phyloP scores from a whole-genome alignment of 148 eudicot species.

The Nepenthes mirabilis region DNA sequence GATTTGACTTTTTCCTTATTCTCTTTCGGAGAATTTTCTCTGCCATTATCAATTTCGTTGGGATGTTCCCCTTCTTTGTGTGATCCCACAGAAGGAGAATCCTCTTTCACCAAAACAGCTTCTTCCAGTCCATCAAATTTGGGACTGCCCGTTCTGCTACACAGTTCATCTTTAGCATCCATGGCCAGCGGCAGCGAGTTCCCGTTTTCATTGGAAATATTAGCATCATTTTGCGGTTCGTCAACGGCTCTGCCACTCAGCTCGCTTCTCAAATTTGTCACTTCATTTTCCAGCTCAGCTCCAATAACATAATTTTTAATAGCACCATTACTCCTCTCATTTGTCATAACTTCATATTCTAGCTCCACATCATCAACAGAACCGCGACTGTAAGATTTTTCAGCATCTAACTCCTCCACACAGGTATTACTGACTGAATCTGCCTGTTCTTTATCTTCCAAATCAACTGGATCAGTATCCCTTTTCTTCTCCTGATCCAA shows the following conservation, averaged over 20 bases:
- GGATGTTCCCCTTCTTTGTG: constrained; percentile 14
- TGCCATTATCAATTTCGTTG: not conserved
- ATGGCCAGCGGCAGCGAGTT: constrained; percentile 9
- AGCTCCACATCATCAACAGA: constrained; percentile 9
- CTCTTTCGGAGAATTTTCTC: constrained; percentile 4
- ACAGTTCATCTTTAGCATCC: constrained; percentile 18
- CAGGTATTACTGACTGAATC: constrained; percentile 3
- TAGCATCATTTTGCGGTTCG: constrained; percentile 13
- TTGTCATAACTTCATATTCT: constrained; percentile 1
- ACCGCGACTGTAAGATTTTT: not conserved
- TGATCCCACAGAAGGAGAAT: constrained; percentile 12
- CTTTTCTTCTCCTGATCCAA: constrained; percentile 37
- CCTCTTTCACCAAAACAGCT: constrained; percentile 24
- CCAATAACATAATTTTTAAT: not conserved
- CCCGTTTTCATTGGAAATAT: constrained; percentile 13
- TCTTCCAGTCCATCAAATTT: constrained; percentile 17
- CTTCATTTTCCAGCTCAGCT: constrained; percentile 5
- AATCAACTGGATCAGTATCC: constrained; percentile 11
- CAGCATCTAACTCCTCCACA: constrained; percentile 10
- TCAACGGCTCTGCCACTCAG: constrained; percentile 7
- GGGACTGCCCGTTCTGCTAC: constrained; percentile 6
- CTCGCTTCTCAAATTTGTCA: constrained; percentile 1
- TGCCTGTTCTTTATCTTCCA: constrained; percentile 12
- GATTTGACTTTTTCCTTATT: constrained; percentile 18
- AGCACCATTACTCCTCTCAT: constrained; percentile 2